phyloP scores from a whole-genome alignment of 1,284 basidiomycete species.

The Cryptococcus amylolentus region DNA sequence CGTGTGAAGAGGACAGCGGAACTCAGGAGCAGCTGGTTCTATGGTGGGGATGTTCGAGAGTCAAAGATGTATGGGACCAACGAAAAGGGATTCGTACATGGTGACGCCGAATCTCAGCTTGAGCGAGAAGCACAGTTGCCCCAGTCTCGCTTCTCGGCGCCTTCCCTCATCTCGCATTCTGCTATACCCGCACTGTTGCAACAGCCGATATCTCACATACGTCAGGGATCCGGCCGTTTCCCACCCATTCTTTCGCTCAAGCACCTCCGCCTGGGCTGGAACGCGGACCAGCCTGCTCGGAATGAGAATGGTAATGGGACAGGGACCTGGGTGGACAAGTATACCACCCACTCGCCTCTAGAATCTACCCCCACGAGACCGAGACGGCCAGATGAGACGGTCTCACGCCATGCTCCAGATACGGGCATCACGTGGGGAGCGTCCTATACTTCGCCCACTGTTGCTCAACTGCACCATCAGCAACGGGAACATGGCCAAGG shows the following conservation, averaged over 20 bases:
- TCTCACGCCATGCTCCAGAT: neutral
- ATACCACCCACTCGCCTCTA: neutral
- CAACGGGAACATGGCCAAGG: neutral
- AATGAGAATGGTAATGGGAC: neutral
- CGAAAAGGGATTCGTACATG: neutral
- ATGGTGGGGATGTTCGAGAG: slow-evolving; percentile 21
- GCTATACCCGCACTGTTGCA: slow-evolving; percentile 8
- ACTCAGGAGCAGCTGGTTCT: slow-evolving; percentile 30
- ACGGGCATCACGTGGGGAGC: neutral
- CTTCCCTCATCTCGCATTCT: slow-evolving; percentile 10
- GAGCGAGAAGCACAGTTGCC: neutral
- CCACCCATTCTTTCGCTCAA: slow-evolving; percentile 3
- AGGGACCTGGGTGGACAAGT: slow-evolving; percentile 14
- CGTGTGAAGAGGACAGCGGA: slow-evolving; percentile 12
- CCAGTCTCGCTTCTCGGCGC: slow-evolving; percentile 16
- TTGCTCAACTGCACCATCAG: neutral
- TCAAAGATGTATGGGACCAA: neutral
- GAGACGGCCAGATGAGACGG: neutral
- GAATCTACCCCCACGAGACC: neutral
- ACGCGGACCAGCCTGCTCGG: neutral
- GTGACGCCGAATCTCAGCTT: neutral
- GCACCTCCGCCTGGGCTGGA: slow-evolving; percentile 1
- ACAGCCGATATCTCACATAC: slow-evolving; percentile 8
- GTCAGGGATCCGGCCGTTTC: neutral
- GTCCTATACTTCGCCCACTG: neutral